Evolutionary conservation across 2,329 filamentous ascomycete genomes (phyloP).

Genomic region (Arthroderma sp.): DNA sequence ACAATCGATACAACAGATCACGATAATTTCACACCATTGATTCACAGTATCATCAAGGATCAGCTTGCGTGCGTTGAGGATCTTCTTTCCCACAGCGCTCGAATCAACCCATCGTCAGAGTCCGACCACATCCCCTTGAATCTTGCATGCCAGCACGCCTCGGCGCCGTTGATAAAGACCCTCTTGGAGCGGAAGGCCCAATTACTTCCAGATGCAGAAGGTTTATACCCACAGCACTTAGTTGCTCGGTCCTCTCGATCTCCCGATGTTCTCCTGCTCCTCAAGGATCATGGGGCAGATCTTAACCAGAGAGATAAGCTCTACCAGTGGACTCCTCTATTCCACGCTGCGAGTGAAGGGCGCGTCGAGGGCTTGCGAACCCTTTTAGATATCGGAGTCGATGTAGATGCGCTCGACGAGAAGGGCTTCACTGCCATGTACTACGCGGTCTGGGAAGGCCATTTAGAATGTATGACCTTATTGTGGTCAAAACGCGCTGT

Average conservation of each 20-base stretch:
- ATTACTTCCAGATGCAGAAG: conserved; percentile 89
- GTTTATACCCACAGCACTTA: conserved; percentile 90
- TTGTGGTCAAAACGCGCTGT: conserved; percentile 38
- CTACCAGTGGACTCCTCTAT: conserved; percentile 92
- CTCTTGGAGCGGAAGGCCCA: conserved; percentile 67
- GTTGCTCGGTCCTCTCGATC: conserved; percentile 80
- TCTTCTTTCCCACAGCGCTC: conserved; percentile 63
- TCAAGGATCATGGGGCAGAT: conserved; percentile 77
- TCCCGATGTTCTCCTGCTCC: conserved; percentile 61
- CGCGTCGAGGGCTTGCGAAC: conserved; percentile 78
- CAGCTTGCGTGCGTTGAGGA: conserved; percentile 67
- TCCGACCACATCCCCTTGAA: conserved; percentile 90
- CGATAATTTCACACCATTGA: conserved; percentile 91
- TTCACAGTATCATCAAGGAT: conserved; percentile 86
- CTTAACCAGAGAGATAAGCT: conserved; percentile 88
- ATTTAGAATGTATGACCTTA: conserved; percentile 85
- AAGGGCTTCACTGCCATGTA: conserved; percentile 92
- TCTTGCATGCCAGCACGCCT: conserved; percentile 86
- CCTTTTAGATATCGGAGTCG: conserved; percentile 64
- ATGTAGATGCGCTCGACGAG: conserved; percentile 72
- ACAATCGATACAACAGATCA: conserved; percentile 85
- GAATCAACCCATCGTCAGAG: conserved; percentile 72
- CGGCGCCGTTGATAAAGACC: conserved; percentile 68
- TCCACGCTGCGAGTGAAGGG: conserved; percentile 92
- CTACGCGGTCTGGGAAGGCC: conserved; percentile 96